Evolutionary conservation across 257 asterid genomes (phyloP).

Genomic region (Jaltomata sinuosa): DNA sequence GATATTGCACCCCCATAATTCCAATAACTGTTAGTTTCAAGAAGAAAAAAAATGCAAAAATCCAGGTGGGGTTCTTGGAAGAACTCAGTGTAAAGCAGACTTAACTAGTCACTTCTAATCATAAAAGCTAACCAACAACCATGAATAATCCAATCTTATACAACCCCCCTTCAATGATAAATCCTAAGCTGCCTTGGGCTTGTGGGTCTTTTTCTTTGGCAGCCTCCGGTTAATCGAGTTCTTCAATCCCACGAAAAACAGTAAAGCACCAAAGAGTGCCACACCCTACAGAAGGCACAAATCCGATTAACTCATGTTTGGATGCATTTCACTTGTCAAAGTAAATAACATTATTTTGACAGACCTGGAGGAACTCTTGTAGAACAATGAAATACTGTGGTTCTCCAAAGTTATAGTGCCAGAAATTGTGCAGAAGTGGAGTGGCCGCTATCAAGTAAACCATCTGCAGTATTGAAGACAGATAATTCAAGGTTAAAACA

Average conservation of each 20-base stretch:
- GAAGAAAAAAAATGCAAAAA: not conserved
- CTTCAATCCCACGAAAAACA: slow-evolving; percentile 79
- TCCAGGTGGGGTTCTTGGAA: not conserved
- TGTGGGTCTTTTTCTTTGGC: slow-evolving; percentile 47
- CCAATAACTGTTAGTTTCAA: not conserved
- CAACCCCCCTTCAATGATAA: not conserved
- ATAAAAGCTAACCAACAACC: not conserved
- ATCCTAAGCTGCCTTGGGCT: slow-evolving; percentile 54
- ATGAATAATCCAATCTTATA: slow-evolving; percentile 10
- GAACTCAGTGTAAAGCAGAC: not conserved
- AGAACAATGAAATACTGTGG: slow-evolving; percentile 35
- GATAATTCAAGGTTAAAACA: not conserved
- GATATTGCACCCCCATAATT: not conserved
- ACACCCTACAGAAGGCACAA: slow-evolving; percentile 31
- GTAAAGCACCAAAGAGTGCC: slow-evolving; percentile 63
- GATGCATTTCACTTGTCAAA: not conserved
- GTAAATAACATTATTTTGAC: not conserved
- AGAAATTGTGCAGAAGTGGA: slow-evolving; percentile 59
- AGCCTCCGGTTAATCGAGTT: slow-evolving; percentile 49
- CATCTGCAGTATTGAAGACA: slow-evolving; percentile 39
- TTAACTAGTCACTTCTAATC: not conserved
- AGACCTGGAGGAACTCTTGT: slow-evolving; percentile 70
- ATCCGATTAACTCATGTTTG: not conserved
- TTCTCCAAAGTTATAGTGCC: slow-evolving; percentile 38
- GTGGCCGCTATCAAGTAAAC: slow-evolving; percentile 49